phyloP scores from a whole-genome alignment of 495 filamentous ascomycete genomes.

The Margaritispora aquatica region DNA sequence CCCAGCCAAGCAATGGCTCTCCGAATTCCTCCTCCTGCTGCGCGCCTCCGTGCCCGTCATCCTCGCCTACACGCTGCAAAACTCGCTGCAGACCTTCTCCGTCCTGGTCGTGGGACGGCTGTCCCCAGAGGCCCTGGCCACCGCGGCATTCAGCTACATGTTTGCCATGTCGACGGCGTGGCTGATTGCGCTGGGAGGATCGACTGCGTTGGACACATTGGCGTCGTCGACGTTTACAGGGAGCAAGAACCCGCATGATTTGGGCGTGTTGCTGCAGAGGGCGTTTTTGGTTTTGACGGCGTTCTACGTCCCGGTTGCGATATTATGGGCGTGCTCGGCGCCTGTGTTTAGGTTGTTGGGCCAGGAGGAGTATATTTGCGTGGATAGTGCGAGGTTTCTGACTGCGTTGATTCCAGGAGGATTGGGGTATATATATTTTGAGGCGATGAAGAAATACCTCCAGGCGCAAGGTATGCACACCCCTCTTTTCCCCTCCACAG shows the following conservation, averaged over 20 bases:
- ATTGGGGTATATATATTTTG: slow-evolving; percentile 87
- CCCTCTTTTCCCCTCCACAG: not conserved
- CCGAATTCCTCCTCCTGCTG: slow-evolving; percentile 64
- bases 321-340: slow-evolving; percentile 74
- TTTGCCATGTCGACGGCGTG: slow-evolving; percentile 89
- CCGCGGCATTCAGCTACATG: slow-evolving; percentile 87
- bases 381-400: slow-evolving; percentile 69
- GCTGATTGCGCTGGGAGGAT: slow-evolving; percentile 88
- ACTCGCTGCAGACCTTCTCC: slow-evolving; percentile 79
- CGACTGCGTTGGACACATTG: slow-evolving; percentile 84
- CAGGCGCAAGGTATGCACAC: slow-evolving; percentile 79
- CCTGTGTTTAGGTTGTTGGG: slow-evolving; percentile 70
- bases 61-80: slow-evolving; percentile 83
- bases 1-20: slow-evolving; percentile 31
- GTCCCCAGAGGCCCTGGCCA: slow-evolving; percentile 74
- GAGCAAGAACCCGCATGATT: slow-evolving; percentile 72
- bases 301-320: slow-evolving; percentile 71
- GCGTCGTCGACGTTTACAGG: slow-evolving; percentile 84
- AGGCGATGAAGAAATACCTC: slow-evolving; percentile 85
- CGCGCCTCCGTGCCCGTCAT: slow-evolving; percentile 74
- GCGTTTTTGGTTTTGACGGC: slow-evolving; percentile 66
- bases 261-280: slow-evolving; percentile 77
- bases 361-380: slow-evolving; percentile 71
- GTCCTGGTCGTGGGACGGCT: slow-evolving; percentile 79
- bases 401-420: slow-evolving; percentile 78